These are phyloP conservation scores for Takakia lepidozioides DNA, from an alignment of 225 moss, liverwort and hornwort genomes.

Conservation along the genomic window DNA sequence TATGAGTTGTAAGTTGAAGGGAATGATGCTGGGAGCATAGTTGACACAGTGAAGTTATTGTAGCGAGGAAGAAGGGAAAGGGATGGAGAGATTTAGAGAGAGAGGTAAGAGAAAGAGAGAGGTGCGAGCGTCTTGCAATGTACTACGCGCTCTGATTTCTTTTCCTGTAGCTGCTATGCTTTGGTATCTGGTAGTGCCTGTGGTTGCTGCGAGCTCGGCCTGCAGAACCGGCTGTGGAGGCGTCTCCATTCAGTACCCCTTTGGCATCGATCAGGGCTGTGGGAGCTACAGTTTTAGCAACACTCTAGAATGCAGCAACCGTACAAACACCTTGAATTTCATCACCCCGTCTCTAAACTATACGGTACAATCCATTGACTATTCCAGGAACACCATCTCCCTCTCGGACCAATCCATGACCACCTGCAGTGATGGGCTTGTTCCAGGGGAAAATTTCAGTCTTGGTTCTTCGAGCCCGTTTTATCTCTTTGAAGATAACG, in stretches of 20 bases:
- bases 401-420: conserved; percentile 28
- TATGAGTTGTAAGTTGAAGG: too few species aligned
- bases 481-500: conserved; percentile 13
- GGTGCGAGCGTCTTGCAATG: too few species aligned
- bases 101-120: too few species aligned
- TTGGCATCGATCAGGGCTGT: conserved; percentile 27
- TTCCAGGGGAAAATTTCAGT: conserved; percentile 16
- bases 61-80: too few species aligned
- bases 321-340: conserved; percentile 17
- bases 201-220: conserved; percentile 1
- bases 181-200: too few species aligned
- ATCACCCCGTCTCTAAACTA: conserved; percentile 18
- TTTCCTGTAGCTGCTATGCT: too few species aligned
- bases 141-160: too few species aligned
- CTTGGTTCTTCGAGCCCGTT: conserved; percentile 2
- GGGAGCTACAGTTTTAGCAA: conserved; percentile 17
- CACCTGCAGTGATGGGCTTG: conserved; percentile 30
- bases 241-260: conserved; percentile 17
- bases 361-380: conserved; percentile 26
- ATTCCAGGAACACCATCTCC: conserved; percentile 7
- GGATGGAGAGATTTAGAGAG: too few species aligned
- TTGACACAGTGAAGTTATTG: too few species aligned
- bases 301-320: conserved; percentile 14
- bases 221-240: conserved; percentile 23
- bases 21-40: too few species aligned